These are phyloP conservation scores for Cnidoscolus chayamansa DNA, from an alignment of 441 rosid genomes.

Conservation along the genomic window DNA sequence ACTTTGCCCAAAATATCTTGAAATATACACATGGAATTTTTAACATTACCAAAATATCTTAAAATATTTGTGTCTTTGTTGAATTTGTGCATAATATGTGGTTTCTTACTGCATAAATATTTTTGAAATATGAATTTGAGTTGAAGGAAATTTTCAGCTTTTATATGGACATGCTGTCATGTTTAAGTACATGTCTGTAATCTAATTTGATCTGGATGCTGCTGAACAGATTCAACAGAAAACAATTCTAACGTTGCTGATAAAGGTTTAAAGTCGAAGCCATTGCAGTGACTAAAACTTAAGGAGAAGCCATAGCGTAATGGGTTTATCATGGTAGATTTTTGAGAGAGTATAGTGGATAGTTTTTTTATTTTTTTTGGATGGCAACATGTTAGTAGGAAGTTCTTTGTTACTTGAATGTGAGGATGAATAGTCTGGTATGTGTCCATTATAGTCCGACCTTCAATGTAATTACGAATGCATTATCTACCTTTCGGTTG, in stretches of 20 bases:
- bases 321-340: neutral
- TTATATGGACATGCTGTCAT: neutral
- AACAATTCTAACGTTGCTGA: neutral
- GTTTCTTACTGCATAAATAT: neutral
- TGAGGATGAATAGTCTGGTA: neutral
- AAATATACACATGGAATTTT: neutral
- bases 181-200: neutral
- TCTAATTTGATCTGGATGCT: constrained; percentile 2
- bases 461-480: neutral
- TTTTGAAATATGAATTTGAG: neutral
- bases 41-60: too few species aligned
- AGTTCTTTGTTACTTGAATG: neutral
- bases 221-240: neutral
- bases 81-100: neutral
- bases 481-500: neutral
- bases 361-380: neutral
- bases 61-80: neutral
- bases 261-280: neutral
- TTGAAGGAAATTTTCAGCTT: neutral
- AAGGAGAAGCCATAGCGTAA: neutral
- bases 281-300: neutral
- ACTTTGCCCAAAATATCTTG: too few species aligned
- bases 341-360: neutral
- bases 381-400: constrained; percentile 8
- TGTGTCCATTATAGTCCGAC: neutral